These are phyloP conservation scores for Globomyces pollinis-pini DNA, from an alignment of 192 early-diverging fungal genomes.

Conservation along the genomic window DNA sequence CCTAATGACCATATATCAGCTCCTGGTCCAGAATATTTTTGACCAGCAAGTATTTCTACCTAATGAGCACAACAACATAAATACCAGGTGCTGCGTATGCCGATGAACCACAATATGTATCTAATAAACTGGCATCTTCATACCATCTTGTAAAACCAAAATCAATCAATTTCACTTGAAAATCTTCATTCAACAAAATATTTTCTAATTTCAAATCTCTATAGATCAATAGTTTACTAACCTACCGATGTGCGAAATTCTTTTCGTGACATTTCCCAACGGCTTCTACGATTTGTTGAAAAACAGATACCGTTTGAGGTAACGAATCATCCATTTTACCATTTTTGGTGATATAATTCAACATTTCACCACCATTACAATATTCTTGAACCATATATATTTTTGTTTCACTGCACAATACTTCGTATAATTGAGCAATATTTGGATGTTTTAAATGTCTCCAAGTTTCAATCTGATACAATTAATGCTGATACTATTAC, in stretches of 20 bases:
- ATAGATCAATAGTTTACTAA: background rate
- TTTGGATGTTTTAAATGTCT: conserved; percentile 70
- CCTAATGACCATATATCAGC: conserved; percentile 53
- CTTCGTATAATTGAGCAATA: conserved; percentile 70
- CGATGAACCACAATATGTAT: conserved; percentile 51
- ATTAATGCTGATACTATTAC: conserved; percentile 40
- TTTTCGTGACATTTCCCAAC: conserved; percentile 46
- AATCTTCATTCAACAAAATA: conserved; percentile 75
- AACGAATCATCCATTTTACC: conserved; percentile 42
- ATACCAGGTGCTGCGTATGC: conserved; percentile 74
- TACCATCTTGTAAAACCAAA: conserved; percentile 62
- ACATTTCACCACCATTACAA: conserved; percentile 64
- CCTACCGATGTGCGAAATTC: conserved; percentile 42
- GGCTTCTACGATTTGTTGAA: conserved; percentile 42
- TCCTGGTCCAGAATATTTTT: conserved; percentile 68
- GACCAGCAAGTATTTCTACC: conserved; percentile 63
- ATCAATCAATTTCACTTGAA: conserved; percentile 93
- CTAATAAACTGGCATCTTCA: conserved; percentile 27
- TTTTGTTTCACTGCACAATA: conserved; percentile 60
- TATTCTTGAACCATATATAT: conserved; percentile 81
- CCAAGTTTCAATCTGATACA: conserved; percentile 55
- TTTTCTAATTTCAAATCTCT: conserved; percentile 95
- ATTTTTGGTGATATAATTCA: conserved; percentile 78
- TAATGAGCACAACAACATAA: background rate
- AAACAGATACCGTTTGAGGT: conserved; percentile 17